Evolutionary conservation across 2,329 filamentous ascomycete genomes (phyloP).

Genomic region (Talaromyces sp.): DNA sequence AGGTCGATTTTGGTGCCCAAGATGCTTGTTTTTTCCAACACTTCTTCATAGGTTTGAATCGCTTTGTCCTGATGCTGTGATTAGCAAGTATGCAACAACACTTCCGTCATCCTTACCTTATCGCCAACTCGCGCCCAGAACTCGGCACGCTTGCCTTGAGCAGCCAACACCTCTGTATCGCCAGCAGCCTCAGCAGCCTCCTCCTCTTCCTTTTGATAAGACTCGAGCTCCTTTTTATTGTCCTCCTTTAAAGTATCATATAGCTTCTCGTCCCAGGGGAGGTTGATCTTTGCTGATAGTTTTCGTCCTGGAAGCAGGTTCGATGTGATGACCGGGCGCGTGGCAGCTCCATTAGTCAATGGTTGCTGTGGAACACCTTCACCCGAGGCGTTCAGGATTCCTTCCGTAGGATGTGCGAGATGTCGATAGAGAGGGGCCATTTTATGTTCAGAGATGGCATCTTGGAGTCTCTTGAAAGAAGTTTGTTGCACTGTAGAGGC

Average conservation of each 20-base stretch:
- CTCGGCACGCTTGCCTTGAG: slow-evolving; percentile 89
- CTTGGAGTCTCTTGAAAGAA: slow-evolving; percentile 59
- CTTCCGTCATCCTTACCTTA: slow-evolving; percentile 61
- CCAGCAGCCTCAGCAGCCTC: slow-evolving; percentile 94
- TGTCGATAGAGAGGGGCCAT: slow-evolving; percentile 67
- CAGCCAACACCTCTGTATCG: slow-evolving; percentile 90
- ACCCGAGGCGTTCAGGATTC: slow-evolving; percentile 73
- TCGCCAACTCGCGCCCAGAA: slow-evolving; percentile 95
- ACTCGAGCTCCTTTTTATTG: slow-evolving; percentile 73
- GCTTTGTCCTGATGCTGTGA: slow-evolving; percentile 73
- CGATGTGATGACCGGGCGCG: slow-evolving; percentile 56
- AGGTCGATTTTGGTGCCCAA: slow-evolving; percentile 96
- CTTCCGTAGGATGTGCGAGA: slow-evolving; percentile 64
- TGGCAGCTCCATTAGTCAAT: slow-evolving; percentile 34
- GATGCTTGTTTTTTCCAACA: slow-evolving; percentile 96
- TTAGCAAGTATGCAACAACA: background rate
- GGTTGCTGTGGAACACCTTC: slow-evolving; percentile 57
- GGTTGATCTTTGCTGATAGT: slow-evolving; percentile 60
- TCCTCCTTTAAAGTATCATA: slow-evolving; percentile 74
- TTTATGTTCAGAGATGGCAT: slow-evolving; percentile 62
- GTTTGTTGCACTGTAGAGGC: slow-evolving; percentile 51
- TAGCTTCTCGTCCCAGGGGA: slow-evolving; percentile 87
- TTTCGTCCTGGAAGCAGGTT: slow-evolving; percentile 73
- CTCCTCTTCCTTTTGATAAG: slow-evolving; percentile 80
- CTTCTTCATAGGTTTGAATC: slow-evolving; percentile 83